Conservation (phyloP, 192 early-diverging fungal genomes). For the Thoreauomyces humboldtii region DNA sequence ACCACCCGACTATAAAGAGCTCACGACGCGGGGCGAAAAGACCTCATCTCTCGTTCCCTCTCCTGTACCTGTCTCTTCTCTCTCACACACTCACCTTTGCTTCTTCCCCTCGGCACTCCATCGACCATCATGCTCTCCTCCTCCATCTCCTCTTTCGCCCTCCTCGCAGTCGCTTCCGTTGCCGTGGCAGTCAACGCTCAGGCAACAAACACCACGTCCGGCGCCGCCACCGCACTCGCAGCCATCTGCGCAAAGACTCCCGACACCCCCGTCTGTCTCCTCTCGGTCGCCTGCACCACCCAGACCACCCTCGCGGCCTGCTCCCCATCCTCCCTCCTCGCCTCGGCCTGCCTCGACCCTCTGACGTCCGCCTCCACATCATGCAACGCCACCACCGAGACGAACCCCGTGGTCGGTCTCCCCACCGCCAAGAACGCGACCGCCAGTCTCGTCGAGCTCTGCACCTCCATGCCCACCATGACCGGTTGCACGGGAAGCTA, state of each 20-base stretch:
- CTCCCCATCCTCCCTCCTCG: constrained; percentile 8
- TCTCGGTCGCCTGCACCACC: constrained; percentile 4
- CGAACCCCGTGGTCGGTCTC: neutral
- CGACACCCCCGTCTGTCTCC: constrained; percentile 14
- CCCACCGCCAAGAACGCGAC: constrained; percentile 8
- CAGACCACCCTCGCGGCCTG: constrained; percentile 1
- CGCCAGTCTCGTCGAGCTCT: neutral
- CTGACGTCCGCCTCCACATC: neutral
- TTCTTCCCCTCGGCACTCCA: no score
- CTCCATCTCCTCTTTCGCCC: no score
- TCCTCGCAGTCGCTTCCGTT: no score
- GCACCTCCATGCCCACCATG: constrained; percentile 13
- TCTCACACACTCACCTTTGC: no score
- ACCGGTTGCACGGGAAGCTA: neutral
- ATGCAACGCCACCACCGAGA: constrained; percentile 1
- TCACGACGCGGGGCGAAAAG: no score
- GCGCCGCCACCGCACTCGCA: neutral
- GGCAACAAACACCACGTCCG: neutral
- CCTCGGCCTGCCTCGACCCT: constrained; percentile 12
- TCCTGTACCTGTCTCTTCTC: no score
- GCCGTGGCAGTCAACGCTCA: no score
- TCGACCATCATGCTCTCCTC: no score
- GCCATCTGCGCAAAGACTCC: neutral
- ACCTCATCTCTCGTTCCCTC: no score
- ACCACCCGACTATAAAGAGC: no score